Evolutionary conservation across 2,329 filamentous ascomycete genomes (phyloP), one percentile per base, ranked within the genome.

Genomic region (Fusarium gaditjirri): DNA sequence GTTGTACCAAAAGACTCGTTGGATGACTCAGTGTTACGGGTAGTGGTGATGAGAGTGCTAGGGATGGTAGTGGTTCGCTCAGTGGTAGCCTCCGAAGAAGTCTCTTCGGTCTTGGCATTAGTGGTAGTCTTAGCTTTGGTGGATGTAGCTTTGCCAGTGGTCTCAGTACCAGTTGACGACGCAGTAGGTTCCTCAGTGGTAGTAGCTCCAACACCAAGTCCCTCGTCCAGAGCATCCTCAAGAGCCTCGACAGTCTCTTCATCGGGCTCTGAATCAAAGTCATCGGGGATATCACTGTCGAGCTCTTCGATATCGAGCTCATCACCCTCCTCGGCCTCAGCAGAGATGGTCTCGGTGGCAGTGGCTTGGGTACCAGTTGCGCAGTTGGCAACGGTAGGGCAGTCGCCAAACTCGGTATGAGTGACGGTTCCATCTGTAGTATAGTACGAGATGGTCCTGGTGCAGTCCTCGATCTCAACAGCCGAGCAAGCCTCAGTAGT

Each of bases 321-420:
- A 0, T 46, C 64, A 6, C 64, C 64, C 11, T 66, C 64, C 17
- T 60, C 64, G 0, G 36, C 41, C 9, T 66, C 64, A 2, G 64
- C 61, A 23, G 64, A 66, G 0, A 49, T 27, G 0, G 61, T 66
- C 2, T 57, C 64, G 0, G 64, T 67, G 3, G 64, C 17, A 4
- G 61, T 66, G 3, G 61, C 61, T 6, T 66, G 64, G 2, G 64
- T 65, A 5, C 62, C 62, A 14, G 62, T 65, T 5, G 62, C 62
- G n/a, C 62, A 65, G n/a, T 49, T 65, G 11, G 62, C 60, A 16
- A 65, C 14, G 1, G 62, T 65, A 16, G 62, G 62, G 1, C 62
- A 65, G 19, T 65, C 62, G 0, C 62, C 62, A 4, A 49, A 65
- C 42, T 65, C 62, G 1, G 62, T 65, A n/a, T 65, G 49, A 7